A percentile compares a stretch with the other conserved stretches of the same genome.
Evolutionary conservation across 371 early-diverging fungal genomes (phyloP).

Genomic region (Mucor piriformis): DNA sequence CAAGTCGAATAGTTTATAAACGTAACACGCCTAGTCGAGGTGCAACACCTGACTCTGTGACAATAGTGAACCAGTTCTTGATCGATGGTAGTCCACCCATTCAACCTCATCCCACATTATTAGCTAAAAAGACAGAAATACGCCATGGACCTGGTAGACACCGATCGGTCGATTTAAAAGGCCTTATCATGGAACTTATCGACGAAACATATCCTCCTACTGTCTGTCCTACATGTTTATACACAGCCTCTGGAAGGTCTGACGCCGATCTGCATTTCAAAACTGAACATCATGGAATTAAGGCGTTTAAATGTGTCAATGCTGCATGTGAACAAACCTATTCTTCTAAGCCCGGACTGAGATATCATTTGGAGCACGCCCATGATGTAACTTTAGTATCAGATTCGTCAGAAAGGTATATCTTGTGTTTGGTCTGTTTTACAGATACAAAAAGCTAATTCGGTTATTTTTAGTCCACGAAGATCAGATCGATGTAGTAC

Average conservation of each 20-base stretch:
- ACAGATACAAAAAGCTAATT: no score
- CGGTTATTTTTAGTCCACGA: neutral
- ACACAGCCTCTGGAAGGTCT: slow-evolving; percentile 5
- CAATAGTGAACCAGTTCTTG: slow-evolving; percentile 1
- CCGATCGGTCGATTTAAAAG: slow-evolving; percentile 14
- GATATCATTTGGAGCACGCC: slow-evolving; percentile 33
- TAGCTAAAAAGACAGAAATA: neutral
- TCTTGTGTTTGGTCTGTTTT: no score
- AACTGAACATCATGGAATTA: slow-evolving; percentile 19
- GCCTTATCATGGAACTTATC: slow-evolving; percentile 22
- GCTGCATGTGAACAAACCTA: slow-evolving; percentile 25
- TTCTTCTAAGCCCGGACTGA: slow-evolving; percentile 25
- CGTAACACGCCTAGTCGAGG: neutral
- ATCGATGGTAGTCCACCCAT: slow-evolving; percentile 8
- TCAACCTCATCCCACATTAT: neutral
- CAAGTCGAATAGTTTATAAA: neutral
- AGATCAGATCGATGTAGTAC: neutral
- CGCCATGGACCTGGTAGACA: slow-evolving; percentile 11
- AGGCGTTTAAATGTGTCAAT: slow-evolving; percentile 24
- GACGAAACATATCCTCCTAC: slow-evolving; percentile 32
- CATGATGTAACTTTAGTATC: slow-evolving; percentile 21
- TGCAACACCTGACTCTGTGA: neutral
- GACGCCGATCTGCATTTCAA: slow-evolving; percentile 31
- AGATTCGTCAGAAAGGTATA: slow-evolving; percentile 4
- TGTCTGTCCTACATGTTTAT: slow-evolving; percentile 28